Conservation (phyloP, 257 asterid species). For the Primulina huaijiensis region DNA sequence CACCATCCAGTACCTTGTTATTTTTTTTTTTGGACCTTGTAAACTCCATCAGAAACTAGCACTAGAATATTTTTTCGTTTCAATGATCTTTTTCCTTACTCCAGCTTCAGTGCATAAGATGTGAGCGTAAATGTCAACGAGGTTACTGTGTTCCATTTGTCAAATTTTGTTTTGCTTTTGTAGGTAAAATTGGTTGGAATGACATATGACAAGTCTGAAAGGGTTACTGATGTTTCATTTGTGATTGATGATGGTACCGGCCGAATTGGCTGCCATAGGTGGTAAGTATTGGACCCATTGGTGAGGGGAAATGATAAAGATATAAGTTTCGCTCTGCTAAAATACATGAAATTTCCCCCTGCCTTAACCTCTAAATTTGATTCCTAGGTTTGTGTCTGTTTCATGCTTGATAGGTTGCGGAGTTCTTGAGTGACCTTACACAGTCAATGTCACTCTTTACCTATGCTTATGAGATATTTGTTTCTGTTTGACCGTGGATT, state of each 20-base stretch:
- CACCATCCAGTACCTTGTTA: no score
- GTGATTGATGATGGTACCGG: constrained; percentile 89
- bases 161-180: not conserved
- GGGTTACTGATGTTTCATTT: constrained; percentile 62
- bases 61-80: not conserved
- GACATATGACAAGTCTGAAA: constrained; percentile 51
- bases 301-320: not conserved
- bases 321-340: not conserved
- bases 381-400: not conserved
- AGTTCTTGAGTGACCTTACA: constrained; percentile 1
- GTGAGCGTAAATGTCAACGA: no score
- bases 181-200: constrained; percentile 83
- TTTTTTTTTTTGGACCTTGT: not conserved
- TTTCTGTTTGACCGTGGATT: constrained; percentile 3
- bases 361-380: not conserved
- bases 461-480: not conserved
- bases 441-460: not conserved
- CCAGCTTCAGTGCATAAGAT: not conserved
- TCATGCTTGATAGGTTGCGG: not conserved
- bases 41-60: not conserved
- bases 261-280: constrained; percentile 68
- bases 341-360: not conserved
- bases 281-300: constrained; percentile 35
- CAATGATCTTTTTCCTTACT: not conserved
- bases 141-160: no score